Base-by-base conservation (phyloP, 352 stramenopile genomes). In the Phytophthora multivora region DNA sequence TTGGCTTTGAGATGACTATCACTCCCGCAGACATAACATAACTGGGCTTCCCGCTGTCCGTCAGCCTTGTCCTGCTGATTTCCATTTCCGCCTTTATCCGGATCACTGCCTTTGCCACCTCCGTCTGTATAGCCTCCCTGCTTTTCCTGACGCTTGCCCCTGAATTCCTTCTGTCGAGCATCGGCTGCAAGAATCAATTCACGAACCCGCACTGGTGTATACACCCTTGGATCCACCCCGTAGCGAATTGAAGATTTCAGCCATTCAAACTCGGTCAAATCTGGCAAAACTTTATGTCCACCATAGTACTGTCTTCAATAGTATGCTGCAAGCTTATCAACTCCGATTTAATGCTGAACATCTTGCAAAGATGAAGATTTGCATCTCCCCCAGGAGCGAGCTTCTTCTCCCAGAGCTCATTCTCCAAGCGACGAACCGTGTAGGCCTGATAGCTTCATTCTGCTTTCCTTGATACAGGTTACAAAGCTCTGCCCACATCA, bases 241-340 rank as follows among this genome's bases (percentile, higher is more conserved):
- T 57, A 49, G 21, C 28, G 26, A 19, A 57, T 57, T n/a, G 36
- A 46, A 38, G 36, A 38, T 39, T 48, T 57, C 15, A 57, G 38
- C 0, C n/a, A 38, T 26, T 57, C 50, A 39, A 48, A 57, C 36
- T 49, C n/a, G 3, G 26, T 18, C 5, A 38, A 39, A 31, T 41
- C 15, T 4, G 21, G 21, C 13, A 46, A 48, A 28, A 28, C 42
- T 23, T 53, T 19, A 55, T 55, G 15, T 55, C 48, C 48, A 55
- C 31, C 48, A 55, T 55, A 7, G 30, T 45, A 45, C 21, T 55
- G 23, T 54, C 48, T 12, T 12, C 48, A 25, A 45, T 43, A 45
- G 8, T 25, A 9, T 54, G 19, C 48, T 54, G 33, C 33, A 54
- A 54, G 48, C 15, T 19, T 15, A 11, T 12, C 31, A 54, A 43